Base-by-base conservation (phyloP, 2,329 filamentous ascomycete genomes). In the Verticillium isaacii region DNA sequence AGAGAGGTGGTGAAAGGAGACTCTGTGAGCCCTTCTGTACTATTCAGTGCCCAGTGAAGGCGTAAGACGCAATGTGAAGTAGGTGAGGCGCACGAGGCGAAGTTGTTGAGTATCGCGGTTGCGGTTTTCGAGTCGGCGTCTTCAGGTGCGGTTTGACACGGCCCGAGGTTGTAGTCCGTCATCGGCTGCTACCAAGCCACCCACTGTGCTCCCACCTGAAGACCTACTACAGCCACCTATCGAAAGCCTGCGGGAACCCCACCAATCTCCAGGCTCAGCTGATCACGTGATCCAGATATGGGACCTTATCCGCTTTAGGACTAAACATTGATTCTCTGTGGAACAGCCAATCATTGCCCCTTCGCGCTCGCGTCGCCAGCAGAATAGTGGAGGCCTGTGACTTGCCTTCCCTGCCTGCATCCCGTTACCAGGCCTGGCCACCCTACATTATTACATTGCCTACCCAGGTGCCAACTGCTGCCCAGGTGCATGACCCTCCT, bases 131-230 rank as follows among this genome's bases (percentile, higher is more conserved):
- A 34, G 23, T 62, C 23, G 50, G 34, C 56, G 56, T 59, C 19
- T 25, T 50, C 15, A 39, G 45, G 17, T n/a, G 66, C 74, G 75
- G 75, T 65, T 77, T 70, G 69, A 71, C 63, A 71, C 74, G 75
- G 75, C 72, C 75, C 75, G 75, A 77, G 75, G 74, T 62, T 56
- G 54, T 56, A 11, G 45, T 23, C 45, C 45, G 45, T 52, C 45
- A 52, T 52, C 45, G 45, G 45, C 45, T 52, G 45, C 45, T 41
- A 5, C 14, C 34, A 36, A 36, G 9, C 34, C 34, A 11, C 9
- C 34, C 5, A 14, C 29, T 29, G 5, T 5, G 29, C 29, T 29
- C 29, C 5, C 29, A 29, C 29, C 29, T 29, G 29, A 29, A 29
- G 29, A 29, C 29, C 29, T 5, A 29, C 29, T 6, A 29, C 29